Base-by-base conservation (phyloP, 139 green algal genomes). In the Chlorella sp. region DNA sequence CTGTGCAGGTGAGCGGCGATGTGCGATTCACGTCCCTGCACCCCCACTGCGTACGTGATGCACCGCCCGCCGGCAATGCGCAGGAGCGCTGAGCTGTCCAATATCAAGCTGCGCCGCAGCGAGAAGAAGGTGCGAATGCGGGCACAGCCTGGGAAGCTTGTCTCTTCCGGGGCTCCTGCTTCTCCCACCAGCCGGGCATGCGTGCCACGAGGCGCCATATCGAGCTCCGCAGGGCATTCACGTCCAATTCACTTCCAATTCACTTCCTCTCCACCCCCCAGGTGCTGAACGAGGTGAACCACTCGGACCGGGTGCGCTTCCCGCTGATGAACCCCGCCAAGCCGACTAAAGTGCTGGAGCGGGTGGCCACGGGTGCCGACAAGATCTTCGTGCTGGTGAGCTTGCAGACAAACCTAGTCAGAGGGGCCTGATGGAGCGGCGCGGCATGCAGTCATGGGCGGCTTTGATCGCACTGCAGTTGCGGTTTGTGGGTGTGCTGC, bases 381-480 rank as follows among this genome's bases (percentile, higher is more conserved):
- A 97, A 97, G 88, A 92, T 96, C 17, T 95, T 94, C 85, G 84
- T 98, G 11, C 87, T 98, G 89, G 93, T 96, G 69, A n/a, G 75
- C 11, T 60, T 60, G 14, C 16, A 54, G 46, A 11, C 46, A 8
- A 11, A 54, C 8, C 46, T 19, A 11, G 8, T 54, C 8, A 8
- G n/a, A n/a, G n/a, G n/a, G n/a, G n/a, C n/a, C n/a, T n/a, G n/a
- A n/a, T n/a, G n/a, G n/a, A n/a, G n/a, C n/a, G n/a, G n/a, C n/a
- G n/a, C n/a, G n/a, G n/a, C n/a, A n/a, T n/a, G n/a, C n/a, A n/a
- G n/a, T n/a, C n/a, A n/a, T n/a, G n/a, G n/a, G n/a, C n/a, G n/a
- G n/a, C n/a, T n/a, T n/a, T n/a, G n/a, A n/a, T n/a, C n/a, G n/a
- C n/a, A n/a, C n/a, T n/a, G n/a, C n/a, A n/a, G n/a, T n/a, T n/a